Conservation (phyloP, 2,329 filamentous ascomycete genomes). For the Chalaropsis thielavioides region DNA sequence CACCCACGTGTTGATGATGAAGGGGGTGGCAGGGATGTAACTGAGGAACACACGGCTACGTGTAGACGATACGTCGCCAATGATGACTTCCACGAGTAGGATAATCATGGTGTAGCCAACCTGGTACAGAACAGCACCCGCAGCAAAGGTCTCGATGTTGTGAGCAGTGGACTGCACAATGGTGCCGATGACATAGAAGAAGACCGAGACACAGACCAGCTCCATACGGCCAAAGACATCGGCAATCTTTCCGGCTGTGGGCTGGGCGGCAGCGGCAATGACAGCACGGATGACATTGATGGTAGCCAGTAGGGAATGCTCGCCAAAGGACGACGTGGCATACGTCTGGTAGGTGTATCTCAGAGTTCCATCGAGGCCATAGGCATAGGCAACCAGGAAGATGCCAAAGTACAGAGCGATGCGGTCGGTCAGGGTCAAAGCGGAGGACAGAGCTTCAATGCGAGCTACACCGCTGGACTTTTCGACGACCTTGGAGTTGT, state of each 20-base stretch:
- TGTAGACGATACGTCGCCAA: slow-evolving; percentile 49
- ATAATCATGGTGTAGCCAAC: slow-evolving; percentile 49
- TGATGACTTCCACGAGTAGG: slow-evolving; percentile 47
- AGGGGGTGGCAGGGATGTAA: slow-evolving; percentile 45
- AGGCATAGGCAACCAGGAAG: slow-evolving; percentile 50
- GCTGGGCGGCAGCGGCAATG: slow-evolving; percentile 44
- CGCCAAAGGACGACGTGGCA: slow-evolving; percentile 35
- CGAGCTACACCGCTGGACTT: slow-evolving; percentile 42
- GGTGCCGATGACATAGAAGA: slow-evolving; percentile 46
- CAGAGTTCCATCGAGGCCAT: slow-evolving; percentile 44
- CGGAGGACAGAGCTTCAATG: slow-evolving; percentile 40
- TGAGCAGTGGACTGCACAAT: slow-evolving; percentile 40
- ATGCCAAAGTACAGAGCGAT: slow-evolving; percentile 44
- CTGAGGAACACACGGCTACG: slow-evolving; percentile 49
- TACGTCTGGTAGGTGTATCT: slow-evolving; percentile 41
- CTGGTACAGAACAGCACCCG: slow-evolving; percentile 46
- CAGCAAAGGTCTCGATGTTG: slow-evolving; percentile 38
- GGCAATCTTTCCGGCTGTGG: slow-evolving; percentile 43
- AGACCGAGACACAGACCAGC: slow-evolving; percentile 38
- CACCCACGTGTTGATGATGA: slow-evolving; percentile 52
- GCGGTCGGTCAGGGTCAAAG: slow-evolving; percentile 39
- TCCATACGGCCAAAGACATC: slow-evolving; percentile 51
- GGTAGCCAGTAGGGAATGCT: slow-evolving; percentile 42
- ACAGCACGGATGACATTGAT: slow-evolving; percentile 44
- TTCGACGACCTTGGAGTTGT: slow-evolving; percentile 14